Evolutionary conservation across 129 eudicot genomes (phyloP), one percentile per base, ranked within the genome.

Genomic region (Flaveria bidentis): DNA sequence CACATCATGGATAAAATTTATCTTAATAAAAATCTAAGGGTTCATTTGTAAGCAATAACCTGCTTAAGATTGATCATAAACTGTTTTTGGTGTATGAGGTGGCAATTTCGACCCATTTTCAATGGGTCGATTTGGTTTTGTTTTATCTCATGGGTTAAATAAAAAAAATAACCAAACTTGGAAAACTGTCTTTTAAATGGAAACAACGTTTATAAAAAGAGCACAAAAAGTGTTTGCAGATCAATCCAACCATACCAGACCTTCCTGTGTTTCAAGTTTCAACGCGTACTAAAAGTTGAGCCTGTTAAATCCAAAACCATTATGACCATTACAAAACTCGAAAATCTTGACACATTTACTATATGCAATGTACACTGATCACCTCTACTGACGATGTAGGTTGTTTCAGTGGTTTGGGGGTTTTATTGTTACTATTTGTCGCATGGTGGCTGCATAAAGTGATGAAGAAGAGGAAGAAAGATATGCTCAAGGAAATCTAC

Each of bases 371-470:
- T 9, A 57, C 53, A 57, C 63, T 20, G 63, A 57, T 57, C 25
- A 9, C 22, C 30, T 57, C 1, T 13, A 25, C 10, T 60, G 67
- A 1, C 41, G 26, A 23, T 26, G 9, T 61, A 61, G 67, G 67
- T 61, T 61, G 67, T 61, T 61, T 26, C 18, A 61, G 67, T 61
- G 41, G 67, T 28, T 61, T 61, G 67, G 67, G 67, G 13, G 67
- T 14, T 4, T 61, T 61, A 17, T 5, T 61, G 16, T 5, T 14
- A 61, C 42, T 28, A 61, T 6, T 26, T 61, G 67, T 26, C 5
- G 67, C 10, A 61, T 61, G 44, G 67, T 61, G 67, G 67, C 39
- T 13, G 67, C 26, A 61, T 61, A 61, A 61, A 61, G 30, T 61
- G 39, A 26, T 26, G 67, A 26, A 61, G 17, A 61, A 30, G 18